Base-by-base conservation (phyloP, 176 grass and related monocot genomes). In the Phoenix roebelenii region DNA sequence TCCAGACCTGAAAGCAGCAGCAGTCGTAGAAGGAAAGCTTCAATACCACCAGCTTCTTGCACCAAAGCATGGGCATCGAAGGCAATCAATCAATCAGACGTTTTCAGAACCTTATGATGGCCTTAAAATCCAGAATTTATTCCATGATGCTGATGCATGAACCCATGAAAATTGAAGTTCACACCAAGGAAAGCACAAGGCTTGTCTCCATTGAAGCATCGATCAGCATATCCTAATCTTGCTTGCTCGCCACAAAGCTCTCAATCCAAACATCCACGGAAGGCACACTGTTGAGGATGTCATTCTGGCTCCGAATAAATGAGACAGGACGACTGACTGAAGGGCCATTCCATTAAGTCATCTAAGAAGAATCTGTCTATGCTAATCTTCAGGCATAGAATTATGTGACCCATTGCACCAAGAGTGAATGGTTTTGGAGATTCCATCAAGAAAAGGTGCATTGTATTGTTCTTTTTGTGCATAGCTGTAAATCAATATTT, bases 101-200 rank as follows among this genome's bases (percentile, higher is more conserved):
- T 71, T 49, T 78, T 67, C 79, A 75, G 84, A 82, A 87, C 79
- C 74, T 87, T 75, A 72, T 75, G 72, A 57, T 82, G 66, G 75
- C 61, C 69, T 74, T 65, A 50, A 78, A 75, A 32, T 60, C 75
- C 66, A 63, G 74, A 82, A 82, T 82, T 78, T 82, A 87, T 82
- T 82, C 84, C n/a, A 49, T 7, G 78, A 82, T 78, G 77, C 74
- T 75, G 74, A 78, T 78, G 53, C 55, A 67, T 2, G 9, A 35
- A 15, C 26, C 26, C 16, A 15, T 18, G 15, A 82, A 87, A 82
- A 87, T 59, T 75, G 71, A 59, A 78, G 74, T 78, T 71, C 62
- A 59, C 57, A 51, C 51, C 56, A 70, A 78, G 18, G 71, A 70
- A 78, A 77, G 71, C 67, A 70, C 24, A 49, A 70, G 64, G 59